Base-by-base conservation (phyloP, 805 yeast species). In the Cyberlindnera petersonii region DNA sequence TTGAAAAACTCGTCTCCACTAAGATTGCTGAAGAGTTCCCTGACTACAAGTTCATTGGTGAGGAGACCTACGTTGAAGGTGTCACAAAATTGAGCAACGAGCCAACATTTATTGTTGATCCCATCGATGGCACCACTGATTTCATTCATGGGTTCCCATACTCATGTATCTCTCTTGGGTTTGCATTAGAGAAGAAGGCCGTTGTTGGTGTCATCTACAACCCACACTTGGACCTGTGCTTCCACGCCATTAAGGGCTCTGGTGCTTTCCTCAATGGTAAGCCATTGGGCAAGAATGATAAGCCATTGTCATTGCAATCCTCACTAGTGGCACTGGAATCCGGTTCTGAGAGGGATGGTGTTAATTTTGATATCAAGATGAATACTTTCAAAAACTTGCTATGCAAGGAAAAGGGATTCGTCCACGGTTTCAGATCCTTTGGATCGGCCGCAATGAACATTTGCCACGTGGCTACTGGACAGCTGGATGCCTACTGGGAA, bases 361-460 rank as follows among this genome's bases (percentile, higher is more conserved):
- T 60, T 28, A 69, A 75, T 50, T 79, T 71, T 49, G 68, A 69
- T 13, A 62, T 65, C 46, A 78, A 79, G 53, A 60, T 68, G 40
- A 60, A 61, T 6, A 71, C 81, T 2, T 73, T 72, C 51, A 64
- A 60, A 43, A 64, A 68, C 26, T 53, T 79, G 27, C 50, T 67
- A 38, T 58, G 65, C 19, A 72, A 69, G 32, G 68, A 70, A 17
- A 80, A 80, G 34, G 82, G 76, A 0, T 73, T 66, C 54, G 69
- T 74, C 26, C 85, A 79, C 50, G 85, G 85, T 0, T 74, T 74
- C 53, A 67, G 85, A 53, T 65, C 75, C 16, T 58, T 75, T 39
- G 85, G 85, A 3, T 75, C 82, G 15, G 83, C 84, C 0, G 85
- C 85, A 6, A 68, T 78, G 71, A 77, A 77, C 52, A 57, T 76